These are phyloP conservation scores for Trichoderma pleuroti DNA, from an alignment of 2,329 filamentous ascomycete species.

Conservation along the genomic window DNA sequence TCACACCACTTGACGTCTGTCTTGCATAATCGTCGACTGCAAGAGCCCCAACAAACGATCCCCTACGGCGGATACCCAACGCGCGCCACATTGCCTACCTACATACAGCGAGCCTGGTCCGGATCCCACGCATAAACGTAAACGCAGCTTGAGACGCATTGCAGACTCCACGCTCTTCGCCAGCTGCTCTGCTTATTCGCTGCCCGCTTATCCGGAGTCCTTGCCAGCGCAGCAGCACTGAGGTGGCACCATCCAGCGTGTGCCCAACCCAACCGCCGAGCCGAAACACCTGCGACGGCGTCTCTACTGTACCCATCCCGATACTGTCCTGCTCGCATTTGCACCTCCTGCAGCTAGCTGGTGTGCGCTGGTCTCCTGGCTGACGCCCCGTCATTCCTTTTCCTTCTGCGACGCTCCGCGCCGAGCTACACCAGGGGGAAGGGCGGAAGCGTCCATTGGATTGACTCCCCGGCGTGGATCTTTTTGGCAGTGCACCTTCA, in stretches of 20 bases:
- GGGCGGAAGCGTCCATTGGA: constrained; percentile 5
- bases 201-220: constrained; percentile 13
- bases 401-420: constrained; percentile 2
- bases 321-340: neutral
- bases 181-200: constrained; percentile 14
- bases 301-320: no score
- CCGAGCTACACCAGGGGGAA: constrained; percentile 10
- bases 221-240: constrained; percentile 18
- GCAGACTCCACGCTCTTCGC: constrained; percentile 13
- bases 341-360: constrained; percentile 3
- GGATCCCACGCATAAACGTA: constrained; percentile 12
- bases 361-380: constrained; percentile 11
- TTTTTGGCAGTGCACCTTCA: neutral
- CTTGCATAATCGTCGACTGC: neutral
- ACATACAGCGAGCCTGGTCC: constrained; percentile 10
- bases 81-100: constrained; percentile 17
- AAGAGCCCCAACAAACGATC: neutral
- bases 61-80: constrained; percentile 12
- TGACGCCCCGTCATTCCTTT: constrained; percentile 12
- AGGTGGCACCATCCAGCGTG: constrained; percentile 15
- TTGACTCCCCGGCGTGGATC: constrained; percentile 12
- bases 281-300: constrained; percentile 1
- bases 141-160: no score
- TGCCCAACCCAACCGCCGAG: constrained; percentile 17
- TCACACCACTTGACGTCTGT: neutral